Percentiles rank a stretch among this genome's conserved stretches.
Conservation (phyloP, 2,329 filamentous ascomycete genomes). For the Fusarium sp. region DNA sequence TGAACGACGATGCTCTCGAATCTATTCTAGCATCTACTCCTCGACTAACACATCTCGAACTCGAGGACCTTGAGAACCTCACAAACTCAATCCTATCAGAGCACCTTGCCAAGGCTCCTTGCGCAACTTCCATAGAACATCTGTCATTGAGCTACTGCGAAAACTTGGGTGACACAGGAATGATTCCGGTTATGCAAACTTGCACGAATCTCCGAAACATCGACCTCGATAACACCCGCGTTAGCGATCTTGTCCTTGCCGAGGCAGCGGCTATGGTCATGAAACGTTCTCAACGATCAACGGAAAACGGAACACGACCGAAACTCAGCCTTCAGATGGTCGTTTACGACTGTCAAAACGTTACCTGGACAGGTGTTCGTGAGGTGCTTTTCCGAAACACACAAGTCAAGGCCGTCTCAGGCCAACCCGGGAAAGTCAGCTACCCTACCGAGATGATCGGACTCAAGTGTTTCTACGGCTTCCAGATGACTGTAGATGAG, state of each 20-base stretch:
- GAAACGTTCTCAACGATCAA: conserved; percentile 64
- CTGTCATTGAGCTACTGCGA: conserved; percentile 93
- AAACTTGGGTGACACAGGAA: conserved; percentile 81
- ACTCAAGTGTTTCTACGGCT: conserved; percentile 94
- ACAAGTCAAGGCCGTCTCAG: conserved; percentile 68
- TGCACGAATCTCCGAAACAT: conserved; percentile 76
- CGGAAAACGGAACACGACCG: conserved; percentile 56
- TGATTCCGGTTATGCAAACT: conserved; percentile 82
- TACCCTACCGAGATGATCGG: conserved; percentile 84
- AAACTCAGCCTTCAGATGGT: conserved; percentile 77
- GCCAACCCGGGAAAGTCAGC: conserved; percentile 54
- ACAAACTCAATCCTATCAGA: conserved; percentile 79
- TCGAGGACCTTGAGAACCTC: conserved; percentile 84
- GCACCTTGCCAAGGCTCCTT: conserved; percentile 80
- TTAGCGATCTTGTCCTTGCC: conserved; percentile 85
- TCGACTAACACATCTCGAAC: conserved; percentile 83
- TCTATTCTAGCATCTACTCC: conserved; percentile 80
- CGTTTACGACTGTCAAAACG: conserved; percentile 90
- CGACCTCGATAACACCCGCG: conserved; percentile 92
- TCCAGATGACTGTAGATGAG: conserved; percentile 94
- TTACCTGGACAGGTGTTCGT: conserved; percentile 91
- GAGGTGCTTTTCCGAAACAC: conserved; percentile 89
- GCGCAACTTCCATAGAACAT: conserved; percentile 77
- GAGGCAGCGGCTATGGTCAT: conserved; percentile 87
- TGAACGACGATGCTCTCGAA: conserved; percentile 79